phyloP scores from a whole-genome alignment of 495 filamentous ascomycete species.

The Aspergillus asperescens region DNA sequence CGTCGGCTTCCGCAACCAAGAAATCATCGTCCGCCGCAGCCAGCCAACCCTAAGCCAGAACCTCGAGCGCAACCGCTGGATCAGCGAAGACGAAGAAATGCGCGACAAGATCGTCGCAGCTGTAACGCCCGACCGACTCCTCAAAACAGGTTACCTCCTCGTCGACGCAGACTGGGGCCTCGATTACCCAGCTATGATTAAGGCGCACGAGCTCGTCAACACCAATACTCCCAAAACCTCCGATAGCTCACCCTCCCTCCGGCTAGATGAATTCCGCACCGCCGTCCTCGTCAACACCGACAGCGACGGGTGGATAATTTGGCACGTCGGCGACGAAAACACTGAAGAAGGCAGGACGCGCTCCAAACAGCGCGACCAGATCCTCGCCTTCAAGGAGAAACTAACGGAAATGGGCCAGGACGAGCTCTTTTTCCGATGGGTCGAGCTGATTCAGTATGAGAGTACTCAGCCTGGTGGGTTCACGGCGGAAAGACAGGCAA shows the following conservation, averaged over 20 bases:
- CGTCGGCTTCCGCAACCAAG: conserved; percentile 63
- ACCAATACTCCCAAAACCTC: conserved; percentile 15
- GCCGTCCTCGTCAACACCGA: conserved; percentile 62
- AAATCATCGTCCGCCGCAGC: conserved; percentile 70
- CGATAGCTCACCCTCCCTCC: conserved; percentile 39
- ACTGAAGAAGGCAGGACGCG: conserved; percentile 46
- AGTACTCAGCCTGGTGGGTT: conserved; percentile 69
- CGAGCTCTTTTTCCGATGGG: conserved; percentile 77
- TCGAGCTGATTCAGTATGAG: conserved; percentile 80
- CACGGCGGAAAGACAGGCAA: conserved; percentile 58
- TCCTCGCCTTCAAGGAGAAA: conserved; percentile 65
- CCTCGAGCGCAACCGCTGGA: conserved; percentile 41
- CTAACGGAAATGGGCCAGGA: conserved; percentile 71
- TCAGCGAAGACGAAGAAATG: conserved; percentile 42
- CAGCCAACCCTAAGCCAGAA: conserved; percentile 35
- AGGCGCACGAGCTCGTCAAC: conserved; percentile 57
- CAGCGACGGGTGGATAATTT: conserved; percentile 60
- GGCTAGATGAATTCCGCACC: conserved; percentile 52
- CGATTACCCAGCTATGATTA: conserved; percentile 70
- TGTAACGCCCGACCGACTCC: conserved; percentile 55
- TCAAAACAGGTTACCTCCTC: conserved; percentile 74
- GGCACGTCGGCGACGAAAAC: conserved; percentile 50
- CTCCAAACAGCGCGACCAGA: conserved; percentile 49
- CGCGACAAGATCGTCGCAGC: conserved; percentile 55
- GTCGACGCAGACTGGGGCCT: conserved; percentile 77